Evolutionary conservation across 805 yeast species (phyloP).

Genomic region (Pichia cabralensis): DNA sequence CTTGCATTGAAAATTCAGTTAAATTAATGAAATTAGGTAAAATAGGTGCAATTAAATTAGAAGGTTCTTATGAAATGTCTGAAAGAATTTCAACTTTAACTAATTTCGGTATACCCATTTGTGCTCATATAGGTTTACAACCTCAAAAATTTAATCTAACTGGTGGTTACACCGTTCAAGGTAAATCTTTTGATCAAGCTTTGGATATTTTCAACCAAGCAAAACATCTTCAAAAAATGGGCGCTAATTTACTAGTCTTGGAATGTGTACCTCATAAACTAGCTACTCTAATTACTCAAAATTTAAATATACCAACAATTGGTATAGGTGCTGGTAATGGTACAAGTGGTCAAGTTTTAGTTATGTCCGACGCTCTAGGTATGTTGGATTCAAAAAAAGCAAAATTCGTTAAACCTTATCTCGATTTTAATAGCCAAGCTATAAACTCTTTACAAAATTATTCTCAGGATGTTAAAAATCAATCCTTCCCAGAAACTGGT

Average conservation of each 20-base stretch:
- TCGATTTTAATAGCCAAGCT: constrained; percentile 38
- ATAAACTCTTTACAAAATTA: constrained; percentile 44
- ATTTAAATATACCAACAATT: constrained; percentile 65
- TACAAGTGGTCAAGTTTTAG: constrained; percentile 86
- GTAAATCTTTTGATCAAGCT: constrained; percentile 48
- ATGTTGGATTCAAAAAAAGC: constrained; percentile 45
- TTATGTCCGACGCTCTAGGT: constrained; percentile 76
- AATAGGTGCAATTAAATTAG: constrained; percentile 70
- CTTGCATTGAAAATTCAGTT: constrained; percentile 54
- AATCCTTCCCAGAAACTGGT: constrained; percentile 50
- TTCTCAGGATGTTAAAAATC: constrained; percentile 44
- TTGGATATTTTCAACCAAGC: constrained; percentile 56
- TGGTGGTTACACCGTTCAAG: constrained; percentile 89
- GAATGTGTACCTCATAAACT: constrained; percentile 81
- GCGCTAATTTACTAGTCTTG: constrained; percentile 63
- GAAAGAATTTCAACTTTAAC: constrained; percentile 48
- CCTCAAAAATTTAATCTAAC: constrained; percentile 75
- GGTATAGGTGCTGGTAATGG: constrained; percentile 92
- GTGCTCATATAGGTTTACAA: constrained; percentile 88
- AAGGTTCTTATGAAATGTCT: constrained; percentile 60
- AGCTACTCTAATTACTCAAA: constrained; percentile 52
- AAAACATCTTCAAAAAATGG: constrained; percentile 56
- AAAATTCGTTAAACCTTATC: constrained; percentile 70
- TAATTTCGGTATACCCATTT: constrained; percentile 71
- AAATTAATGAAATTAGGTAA: constrained; percentile 47